Conservation (phyloP, 257 asterid genomes). For the Paraleonurus japonicus region DNA sequence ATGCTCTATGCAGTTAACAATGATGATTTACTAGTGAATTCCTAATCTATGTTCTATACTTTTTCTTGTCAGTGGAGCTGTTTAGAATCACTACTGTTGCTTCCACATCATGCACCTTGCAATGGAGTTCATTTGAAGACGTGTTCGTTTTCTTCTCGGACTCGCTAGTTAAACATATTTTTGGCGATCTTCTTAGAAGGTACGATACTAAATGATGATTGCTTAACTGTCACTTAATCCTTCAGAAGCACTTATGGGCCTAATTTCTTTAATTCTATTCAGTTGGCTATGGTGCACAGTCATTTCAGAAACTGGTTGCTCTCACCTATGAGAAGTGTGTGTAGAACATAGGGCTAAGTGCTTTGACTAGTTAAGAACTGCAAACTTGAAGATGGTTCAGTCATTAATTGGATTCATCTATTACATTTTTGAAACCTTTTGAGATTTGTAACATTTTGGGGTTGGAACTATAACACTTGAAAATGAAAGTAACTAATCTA, state of each 20-base stretch:
- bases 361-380: not conserved
- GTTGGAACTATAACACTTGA: not conserved
- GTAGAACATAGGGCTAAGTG: not conserved
- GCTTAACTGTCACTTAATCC: not conserved
- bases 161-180: slow-evolving; percentile 40
- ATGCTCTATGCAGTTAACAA: slow-evolving; percentile 6
- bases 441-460: not conserved
- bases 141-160: slow-evolving; percentile 48
- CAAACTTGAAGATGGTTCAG: not conserved
- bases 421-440: not conserved
- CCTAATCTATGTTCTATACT: slow-evolving; percentile 17
- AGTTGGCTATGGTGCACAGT: slow-evolving; percentile 12
- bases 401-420: slow-evolving; percentile 1
- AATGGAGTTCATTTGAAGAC: slow-evolving; percentile 41
- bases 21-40: slow-evolving; percentile 14
- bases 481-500: not conserved
- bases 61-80: slow-evolving; percentile 73
- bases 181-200: slow-evolving; percentile 78
- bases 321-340: not conserved
- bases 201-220: slow-evolving; percentile 31
- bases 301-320: slow-evolving; percentile 9
- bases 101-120: slow-evolving; percentile 49
- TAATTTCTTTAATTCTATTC: not conserved
- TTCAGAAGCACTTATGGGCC: not conserved
- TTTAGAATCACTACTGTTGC: slow-evolving; percentile 62